phyloP scores from a whole-genome alignment of 352 stramenopile species.

The Phytophthora quininea region DNA sequence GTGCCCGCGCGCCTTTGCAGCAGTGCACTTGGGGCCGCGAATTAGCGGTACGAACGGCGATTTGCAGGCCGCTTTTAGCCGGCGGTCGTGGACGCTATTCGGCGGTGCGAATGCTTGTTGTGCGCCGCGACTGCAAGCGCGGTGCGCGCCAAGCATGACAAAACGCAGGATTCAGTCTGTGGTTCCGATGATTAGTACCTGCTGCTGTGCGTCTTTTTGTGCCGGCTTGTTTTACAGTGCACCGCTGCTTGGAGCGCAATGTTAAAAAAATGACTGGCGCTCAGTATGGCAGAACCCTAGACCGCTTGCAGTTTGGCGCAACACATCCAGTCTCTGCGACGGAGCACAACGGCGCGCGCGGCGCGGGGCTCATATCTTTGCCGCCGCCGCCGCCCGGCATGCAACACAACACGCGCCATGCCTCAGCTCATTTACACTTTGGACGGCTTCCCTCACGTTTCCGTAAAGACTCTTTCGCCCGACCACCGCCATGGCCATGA shows the following conservation, averaged over 20 bases:
- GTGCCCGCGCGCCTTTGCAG: not conserved
- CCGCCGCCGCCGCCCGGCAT: slow-evolving; percentile 9
- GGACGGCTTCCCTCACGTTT: slow-evolving; percentile 19
- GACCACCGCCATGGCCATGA: slow-evolving; percentile 43
- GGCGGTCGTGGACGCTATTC: too few species aligned
- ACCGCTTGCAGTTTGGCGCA: not conserved
- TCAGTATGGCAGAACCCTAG: too few species aligned
- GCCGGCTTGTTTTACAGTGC: too few species aligned
- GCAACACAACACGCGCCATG: not conserved
- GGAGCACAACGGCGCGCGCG: slow-evolving; percentile 5
- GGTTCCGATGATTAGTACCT: too few species aligned
- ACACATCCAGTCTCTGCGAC: not conserved
- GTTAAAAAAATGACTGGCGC: not conserved
- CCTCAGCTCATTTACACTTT: slow-evolving; percentile 36
- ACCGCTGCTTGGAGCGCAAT: not conserved
- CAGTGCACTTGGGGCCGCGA: not conserved
- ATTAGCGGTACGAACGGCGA: not conserved
- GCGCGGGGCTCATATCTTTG: slow-evolving; percentile 53
- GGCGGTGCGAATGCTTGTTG: not conserved
- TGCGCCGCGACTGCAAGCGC: too few species aligned
- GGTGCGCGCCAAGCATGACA: not conserved
- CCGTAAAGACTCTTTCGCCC: not conserved
- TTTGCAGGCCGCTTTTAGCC: not conserved
- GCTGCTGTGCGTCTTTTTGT: too few species aligned
- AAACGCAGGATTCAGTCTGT: too few species aligned